A percentile compares a stretch with the other conserved stretches of the same genome.
Conservation (phyloP, 2,329 filamentous ascomycete species). For the Fusarium secorum region DNA sequence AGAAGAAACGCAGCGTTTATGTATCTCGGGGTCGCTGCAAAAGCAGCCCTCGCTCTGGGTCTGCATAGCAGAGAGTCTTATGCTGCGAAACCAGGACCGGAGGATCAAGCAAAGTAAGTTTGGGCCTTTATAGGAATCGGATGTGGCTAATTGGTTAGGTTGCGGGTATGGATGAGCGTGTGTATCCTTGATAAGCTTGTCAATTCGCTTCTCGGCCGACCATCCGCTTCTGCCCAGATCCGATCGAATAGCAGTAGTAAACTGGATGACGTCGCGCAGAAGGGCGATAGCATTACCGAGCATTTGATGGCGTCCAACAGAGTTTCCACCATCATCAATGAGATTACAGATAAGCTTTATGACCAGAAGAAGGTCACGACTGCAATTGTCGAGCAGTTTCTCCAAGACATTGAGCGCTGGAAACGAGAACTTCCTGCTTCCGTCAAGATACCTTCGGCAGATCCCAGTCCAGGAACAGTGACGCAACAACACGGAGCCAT, state of each 20-base stretch:
- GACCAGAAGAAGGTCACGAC: constrained; percentile 47
- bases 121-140: rapidly evolving
- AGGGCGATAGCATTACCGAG: constrained; percentile 34
- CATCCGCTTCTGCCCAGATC: constrained; percentile 44
- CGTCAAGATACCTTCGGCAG: constrained; percentile 21
- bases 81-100: constrained; percentile 8
- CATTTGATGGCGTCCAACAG: constrained; percentile 52
- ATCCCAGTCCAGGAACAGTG: constrained; percentile 2
- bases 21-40: constrained; percentile 67
- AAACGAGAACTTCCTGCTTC: constrained; percentile 53
- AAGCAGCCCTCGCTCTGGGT: constrained; percentile 65
- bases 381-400: constrained; percentile 49
- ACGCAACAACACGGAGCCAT: constrained; percentile 48
- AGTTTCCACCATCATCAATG: constrained; percentile 54
- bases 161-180: constrained; percentile 50
- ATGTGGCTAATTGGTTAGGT: constrained; percentile 23
- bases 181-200: constrained; percentile 51
- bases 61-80: constrained; percentile 52
- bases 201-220: constrained; percentile 50
- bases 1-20: constrained; percentile 71
- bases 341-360: constrained; percentile 54
- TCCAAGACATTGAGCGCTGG: constrained; percentile 55
- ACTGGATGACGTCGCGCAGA: constrained; percentile 19
- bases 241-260: constrained; percentile 14
- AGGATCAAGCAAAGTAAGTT: constrained; percentile 34